phyloP scores from a whole-genome alignment of 2,329 filamentous ascomycete species.

The Fusarium sp. region DNA sequence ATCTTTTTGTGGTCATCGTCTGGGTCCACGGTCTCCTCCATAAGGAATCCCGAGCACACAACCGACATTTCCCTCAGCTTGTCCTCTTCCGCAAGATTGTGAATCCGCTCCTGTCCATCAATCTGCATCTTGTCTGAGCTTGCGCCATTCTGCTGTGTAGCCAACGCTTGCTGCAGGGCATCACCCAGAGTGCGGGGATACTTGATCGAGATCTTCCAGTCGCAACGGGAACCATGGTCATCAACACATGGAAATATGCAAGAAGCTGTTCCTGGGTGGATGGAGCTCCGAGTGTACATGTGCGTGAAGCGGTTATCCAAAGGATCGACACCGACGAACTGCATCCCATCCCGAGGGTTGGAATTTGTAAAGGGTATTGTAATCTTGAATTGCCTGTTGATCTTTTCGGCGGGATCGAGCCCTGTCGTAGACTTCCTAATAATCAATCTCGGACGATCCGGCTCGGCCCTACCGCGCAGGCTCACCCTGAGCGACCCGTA shows the following conservation, averaged over 20 bases:
- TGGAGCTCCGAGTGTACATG: slow-evolving; percentile 86
- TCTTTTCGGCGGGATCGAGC: slow-evolving; percentile 50
- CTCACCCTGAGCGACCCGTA: slow-evolving; percentile 65
- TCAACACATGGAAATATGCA: slow-evolving; percentile 96
- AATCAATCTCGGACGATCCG: slow-evolving; percentile 56
- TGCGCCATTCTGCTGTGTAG: slow-evolving; percentile 54
- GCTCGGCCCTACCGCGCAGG: slow-evolving; percentile 55
- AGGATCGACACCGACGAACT: slow-evolving; percentile 88
- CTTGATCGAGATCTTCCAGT: slow-evolving; percentile 90
- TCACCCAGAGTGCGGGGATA: slow-evolving; percentile 90
- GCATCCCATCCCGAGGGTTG: slow-evolving; percentile 85
- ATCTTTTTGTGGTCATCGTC: slow-evolving; percentile 86
- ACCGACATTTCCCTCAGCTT: slow-evolving; percentile 90
- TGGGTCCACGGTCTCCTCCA: slow-evolving; percentile 83
- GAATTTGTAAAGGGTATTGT: slow-evolving; percentile 82
- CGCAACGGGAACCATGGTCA: slow-evolving; percentile 81
- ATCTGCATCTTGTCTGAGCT: slow-evolving; percentile 54
- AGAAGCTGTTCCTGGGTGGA: slow-evolving; percentile 82
- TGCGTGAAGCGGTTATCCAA: slow-evolving; percentile 89
- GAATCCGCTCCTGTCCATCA: slow-evolving; percentile 55
- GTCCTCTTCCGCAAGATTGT: slow-evolving; percentile 77
- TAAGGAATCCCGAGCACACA: slow-evolving; percentile 89
- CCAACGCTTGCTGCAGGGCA: slow-evolving; percentile 66
- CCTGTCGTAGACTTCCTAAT: slow-evolving; percentile 57
- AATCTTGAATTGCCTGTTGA: slow-evolving; percentile 61